Evolutionary conservation across 179 eudicot genomes (phyloP).

Genomic region (Drosera spatulata): DNA sequence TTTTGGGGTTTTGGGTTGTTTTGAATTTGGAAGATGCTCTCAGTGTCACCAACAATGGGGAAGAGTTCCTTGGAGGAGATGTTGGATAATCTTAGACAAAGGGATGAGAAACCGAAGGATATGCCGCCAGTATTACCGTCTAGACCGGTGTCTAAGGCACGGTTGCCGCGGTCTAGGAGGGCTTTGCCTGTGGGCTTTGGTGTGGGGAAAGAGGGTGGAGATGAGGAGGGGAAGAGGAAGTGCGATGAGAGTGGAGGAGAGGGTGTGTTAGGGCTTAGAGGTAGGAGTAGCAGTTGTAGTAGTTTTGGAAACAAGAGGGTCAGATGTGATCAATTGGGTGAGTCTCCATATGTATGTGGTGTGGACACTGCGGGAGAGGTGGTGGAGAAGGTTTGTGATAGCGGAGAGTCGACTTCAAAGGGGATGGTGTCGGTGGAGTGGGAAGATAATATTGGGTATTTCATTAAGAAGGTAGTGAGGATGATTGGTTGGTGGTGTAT

Average conservation of each 20-base stretch:
- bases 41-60: constrained; percentile 24
- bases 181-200: constrained; percentile 40
- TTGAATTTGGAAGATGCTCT: constrained; percentile 18
- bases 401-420: constrained; percentile 18
- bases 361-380: constrained; percentile 18
- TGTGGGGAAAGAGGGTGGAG: constrained; percentile 5
- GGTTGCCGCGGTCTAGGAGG: constrained; percentile 42
- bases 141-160: constrained; percentile 56
- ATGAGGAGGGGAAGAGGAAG: constrained; percentile 15
- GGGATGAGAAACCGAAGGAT: constrained; percentile 46
- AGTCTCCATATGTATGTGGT: constrained; percentile 36
- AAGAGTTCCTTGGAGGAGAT: constrained; percentile 45
- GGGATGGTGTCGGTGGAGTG: constrained; percentile 39
- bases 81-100: constrained; percentile 57
- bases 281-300: constrained; percentile 5
- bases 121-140: constrained; percentile 75
- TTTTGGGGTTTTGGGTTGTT: no score
- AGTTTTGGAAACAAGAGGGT: constrained; percentile 46
- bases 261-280: constrained; percentile 3
- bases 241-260: constrained; percentile 5
- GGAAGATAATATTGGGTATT: constrained; percentile 56
- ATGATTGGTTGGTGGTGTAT: no score
- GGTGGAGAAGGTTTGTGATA: constrained; percentile 2
- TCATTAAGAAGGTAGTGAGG: constrained; percentile 45
- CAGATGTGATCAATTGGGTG: constrained; percentile 27